Evolutionary conservation across 179 eudicot genomes (phyloP), one percentile per base, ranked within the genome.

Genomic region (Silene noctiflora): DNA sequence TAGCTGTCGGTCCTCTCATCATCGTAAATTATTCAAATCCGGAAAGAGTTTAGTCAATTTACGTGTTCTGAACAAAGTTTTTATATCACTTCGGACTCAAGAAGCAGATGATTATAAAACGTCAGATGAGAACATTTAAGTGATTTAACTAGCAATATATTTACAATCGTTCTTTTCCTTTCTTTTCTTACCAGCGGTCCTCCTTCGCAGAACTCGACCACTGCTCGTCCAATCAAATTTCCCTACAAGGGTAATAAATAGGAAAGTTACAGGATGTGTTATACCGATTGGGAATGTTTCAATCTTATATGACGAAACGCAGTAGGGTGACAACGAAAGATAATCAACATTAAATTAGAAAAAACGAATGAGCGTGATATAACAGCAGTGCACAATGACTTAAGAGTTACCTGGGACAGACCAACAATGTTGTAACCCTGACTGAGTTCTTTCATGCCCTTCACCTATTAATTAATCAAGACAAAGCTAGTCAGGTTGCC

Each of bases 401-500:
- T 33, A 7, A 14, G 29, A 42, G 14, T 80, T 75, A 92, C 96
- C 94, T 92, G 96, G 75, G 97, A 92, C 24, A 91, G 84, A 77
- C 91, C 97, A 81, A 93, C 94, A 76, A 93, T 82, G 85, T 87
- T 93, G 82, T 88, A 93, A 67, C 97, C 97, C n/a, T 62, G 62
- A 62, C 81, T 79, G 42, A 92, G 91, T 74, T 88, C 86, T 79
- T 87, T 82, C 88, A 88, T 86, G 82, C 89, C 73, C 86, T 89
- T 89, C 76, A 94, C 97, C 98, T 93, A 86, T 70, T 71, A 48
- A 77, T 70, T 71, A 39, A 77, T 71, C 67, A 29, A 72, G 51
- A 35, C 70, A 46, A 14, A 80, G 62, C 55, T 17, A 60, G 76
- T 77, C 74, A 79, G 70, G 35, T 8, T 2, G 33, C 8, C 33